Percentiles rank a stretch among this genome's conserved stretches.
phyloP scores from a whole-genome alignment of 805 yeast species.

The Tetrapisispora fleetii region DNA sequence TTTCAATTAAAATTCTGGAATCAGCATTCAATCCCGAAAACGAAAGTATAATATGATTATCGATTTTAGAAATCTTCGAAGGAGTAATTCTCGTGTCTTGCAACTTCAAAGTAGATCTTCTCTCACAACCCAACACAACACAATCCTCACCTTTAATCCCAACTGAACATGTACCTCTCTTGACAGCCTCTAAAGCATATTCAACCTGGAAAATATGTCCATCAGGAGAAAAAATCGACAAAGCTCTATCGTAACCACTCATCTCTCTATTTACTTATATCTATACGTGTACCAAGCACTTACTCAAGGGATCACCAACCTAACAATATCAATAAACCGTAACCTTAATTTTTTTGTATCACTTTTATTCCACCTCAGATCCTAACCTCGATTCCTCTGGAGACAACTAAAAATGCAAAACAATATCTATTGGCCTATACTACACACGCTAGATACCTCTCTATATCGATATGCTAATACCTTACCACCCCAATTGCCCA shows the following conservation, averaged over 20 bases:
- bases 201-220: slow-evolving; percentile 99
- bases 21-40: slow-evolving; percentile 99
- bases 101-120: slow-evolving; percentile 86
- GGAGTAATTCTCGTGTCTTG: slow-evolving; percentile 97
- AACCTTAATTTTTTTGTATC: no score
- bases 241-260: slow-evolving; percentile 99
- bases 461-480: no score
- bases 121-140: slow-evolving; percentile 93
- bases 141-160: slow-evolving; percentile 86
- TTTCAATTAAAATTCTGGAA: slow-evolving; percentile 87
- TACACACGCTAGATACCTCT: neutral
- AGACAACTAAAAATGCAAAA: neutral
- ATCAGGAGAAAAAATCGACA: slow-evolving; percentile 97
- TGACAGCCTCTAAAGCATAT: slow-evolving; percentile 95
- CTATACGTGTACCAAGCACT: no score
- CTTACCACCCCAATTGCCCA: no score
- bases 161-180: slow-evolving; percentile 96
- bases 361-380: no score
- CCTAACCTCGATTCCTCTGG: neutral
- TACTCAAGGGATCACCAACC: no score
- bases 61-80: slow-evolving; percentile 83
- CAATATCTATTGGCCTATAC: neutral
- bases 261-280: slow-evolving; percentile 29
- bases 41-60: slow-evolving; percentile 81
- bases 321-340: no score